Evolutionary conservation across 2,329 filamentous ascomycete species (phyloP).

Genomic region (Furcasterigmium sp.): DNA sequence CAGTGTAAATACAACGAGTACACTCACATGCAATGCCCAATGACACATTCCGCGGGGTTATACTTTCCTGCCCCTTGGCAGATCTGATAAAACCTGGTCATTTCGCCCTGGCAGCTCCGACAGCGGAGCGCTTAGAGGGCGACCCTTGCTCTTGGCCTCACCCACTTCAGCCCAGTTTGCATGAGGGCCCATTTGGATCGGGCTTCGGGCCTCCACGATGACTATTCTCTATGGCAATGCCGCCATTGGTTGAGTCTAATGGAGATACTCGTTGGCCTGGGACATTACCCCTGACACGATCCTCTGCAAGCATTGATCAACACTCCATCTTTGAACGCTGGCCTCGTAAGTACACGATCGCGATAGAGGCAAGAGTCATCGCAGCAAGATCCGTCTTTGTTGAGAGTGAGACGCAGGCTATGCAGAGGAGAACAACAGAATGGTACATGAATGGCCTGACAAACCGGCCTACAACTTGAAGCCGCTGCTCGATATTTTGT

Average conservation of each 20-base stretch:
- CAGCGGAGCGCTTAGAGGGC: not conserved
- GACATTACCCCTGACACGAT: too few relatives aligned
- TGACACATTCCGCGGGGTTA: slow-evolving; percentile 2
- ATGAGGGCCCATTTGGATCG: not conserved
- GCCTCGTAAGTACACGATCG: too few relatives aligned
- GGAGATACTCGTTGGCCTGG: too few relatives aligned
- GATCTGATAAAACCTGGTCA: too few relatives aligned
- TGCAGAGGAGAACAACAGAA: not conserved
- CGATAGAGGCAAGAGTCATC: too few relatives aligned
- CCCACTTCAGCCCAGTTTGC: not conserved
- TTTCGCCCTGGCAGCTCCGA: not conserved
- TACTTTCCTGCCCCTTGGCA: not conserved
- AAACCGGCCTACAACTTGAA: slow-evolving; percentile 64
- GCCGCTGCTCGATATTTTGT: slow-evolving; percentile 46
- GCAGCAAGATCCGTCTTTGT: too few relatives aligned
- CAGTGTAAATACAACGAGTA: too few relatives aligned
- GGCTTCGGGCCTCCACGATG: not conserved
- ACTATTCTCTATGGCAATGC: not conserved
- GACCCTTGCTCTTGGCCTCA: not conserved
- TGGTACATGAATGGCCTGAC: not conserved
- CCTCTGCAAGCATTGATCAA: too few relatives aligned
- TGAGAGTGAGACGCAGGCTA: not conserved
- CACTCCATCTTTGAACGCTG: too few relatives aligned
- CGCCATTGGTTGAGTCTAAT: not conserved
- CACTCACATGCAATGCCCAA: too few relatives aligned